phyloP scores from a whole-genome alignment of 768 basidiomycete species.

The Xerocomus spinulosus region DNA sequence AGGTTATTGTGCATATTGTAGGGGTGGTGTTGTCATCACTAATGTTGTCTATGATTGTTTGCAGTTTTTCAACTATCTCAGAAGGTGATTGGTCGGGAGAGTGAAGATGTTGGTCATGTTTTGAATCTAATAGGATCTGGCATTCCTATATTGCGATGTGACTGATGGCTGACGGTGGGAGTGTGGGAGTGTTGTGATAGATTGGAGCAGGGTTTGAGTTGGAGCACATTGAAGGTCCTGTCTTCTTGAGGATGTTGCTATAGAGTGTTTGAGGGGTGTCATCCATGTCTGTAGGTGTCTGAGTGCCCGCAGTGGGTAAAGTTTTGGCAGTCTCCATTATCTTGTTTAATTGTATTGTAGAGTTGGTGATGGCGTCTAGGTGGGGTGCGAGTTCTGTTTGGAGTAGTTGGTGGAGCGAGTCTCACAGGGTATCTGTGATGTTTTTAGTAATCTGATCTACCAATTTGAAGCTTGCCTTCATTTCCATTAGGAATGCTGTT shows the following conservation, averaged over 20 bases:
- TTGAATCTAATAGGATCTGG: not conserved
- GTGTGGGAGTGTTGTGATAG: not conserved
- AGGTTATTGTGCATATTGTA: not conserved
- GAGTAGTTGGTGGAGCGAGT: too few relatives aligned
- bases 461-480: not conserved
- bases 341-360: too few relatives aligned
- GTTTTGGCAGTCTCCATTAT: too few relatives aligned
- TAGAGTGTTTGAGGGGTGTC: not conserved
- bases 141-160: not conserved
- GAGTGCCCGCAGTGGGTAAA: too few relatives aligned
- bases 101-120: not conserved
- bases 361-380: too few relatives aligned
- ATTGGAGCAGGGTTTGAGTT: not conserved
- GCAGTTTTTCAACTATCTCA: not conserved
- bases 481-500: constrained; percentile 1
- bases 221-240: too few relatives aligned
- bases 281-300: too few relatives aligned
- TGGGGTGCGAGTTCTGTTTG: too few relatives aligned
- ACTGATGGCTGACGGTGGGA: not conserved
- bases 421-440: too few relatives aligned
- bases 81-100: not conserved
- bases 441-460: too few relatives aligned
- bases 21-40: not conserved
- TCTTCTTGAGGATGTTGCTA: not conserved
- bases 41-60: not conserved